Base-by-base conservation (phyloP, 2,329 filamentous ascomycete species). In the Talaromyces sp. region DNA sequence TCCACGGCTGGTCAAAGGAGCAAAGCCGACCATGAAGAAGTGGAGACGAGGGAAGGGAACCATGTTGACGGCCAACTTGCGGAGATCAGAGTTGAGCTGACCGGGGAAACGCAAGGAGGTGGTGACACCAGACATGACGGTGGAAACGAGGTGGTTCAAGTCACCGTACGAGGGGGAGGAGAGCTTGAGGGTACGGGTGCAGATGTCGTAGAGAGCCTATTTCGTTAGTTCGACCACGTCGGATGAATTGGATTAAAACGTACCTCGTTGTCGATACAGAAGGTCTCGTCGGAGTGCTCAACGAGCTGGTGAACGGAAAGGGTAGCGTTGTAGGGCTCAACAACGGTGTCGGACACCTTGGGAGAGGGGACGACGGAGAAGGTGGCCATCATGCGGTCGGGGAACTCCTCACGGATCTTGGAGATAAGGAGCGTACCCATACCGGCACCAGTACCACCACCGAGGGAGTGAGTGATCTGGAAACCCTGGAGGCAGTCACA, bases 21-120 rank as follows among this genome's bases (percentile, higher is more conserved):
- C 94, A 81, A 99, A 99, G 82, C 95, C 95, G 81, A 99, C 95
- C 95, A 99, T 99, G 90, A 99, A 99, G 90, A 99, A 99, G 85
- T 99, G 95, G 70, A 99, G 92, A 93, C 95, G 95, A 73, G 95
- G 95, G 91, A 99, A 99, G 69, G 95, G 95, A 84, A 99, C 95
- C 88, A 99, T 99, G 92, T 99, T 99, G 83, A 99, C 95, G 73
- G 95, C 95, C 78, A 99, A 85, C 88, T 99, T 99, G 86, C 95
- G 93, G 74, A 99, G 91, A 82, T 99, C 95, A 79, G 95, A 99
- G 91, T 99, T 99, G 73, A 99, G 90, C 88, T 99, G 95, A 81
- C 95, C 95, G 65, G 95, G 95, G 92, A 99, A 99, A 83, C 95
- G 95, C 79, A 99, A 86, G 82, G 92, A 98, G 75, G 95, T 98